phyloP scores from a whole-genome alignment of 352 stramenopile species.

The Phytophthora pluvialis region DNA sequence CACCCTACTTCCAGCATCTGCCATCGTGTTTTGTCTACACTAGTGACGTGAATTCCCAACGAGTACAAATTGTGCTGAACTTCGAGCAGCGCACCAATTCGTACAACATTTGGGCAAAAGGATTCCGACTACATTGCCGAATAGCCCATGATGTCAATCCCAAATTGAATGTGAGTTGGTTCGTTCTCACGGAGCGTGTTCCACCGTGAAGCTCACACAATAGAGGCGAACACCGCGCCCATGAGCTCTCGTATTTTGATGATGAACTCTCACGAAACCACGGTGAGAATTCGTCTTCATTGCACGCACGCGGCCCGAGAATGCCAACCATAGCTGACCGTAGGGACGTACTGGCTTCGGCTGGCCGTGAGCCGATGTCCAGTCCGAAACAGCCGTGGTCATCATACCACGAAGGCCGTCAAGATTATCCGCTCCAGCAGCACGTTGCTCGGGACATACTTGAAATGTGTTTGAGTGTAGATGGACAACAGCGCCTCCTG shows the following conservation, averaged over 20 bases:
- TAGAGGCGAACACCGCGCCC: neutral
- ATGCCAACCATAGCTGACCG: neutral
- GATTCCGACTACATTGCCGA: conserved; percentile 5
- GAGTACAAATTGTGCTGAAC: conserved; percentile 17
- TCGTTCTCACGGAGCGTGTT: neutral
- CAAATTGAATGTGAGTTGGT: neutral
- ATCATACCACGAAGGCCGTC: too few species aligned
- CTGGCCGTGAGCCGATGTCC: neutral
- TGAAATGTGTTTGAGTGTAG: too few species aligned
- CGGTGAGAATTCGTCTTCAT: neutral
- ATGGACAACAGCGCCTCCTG: too few species aligned
- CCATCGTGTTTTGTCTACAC: neutral
- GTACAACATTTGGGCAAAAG: conserved; percentile 17
- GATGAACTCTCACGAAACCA: neutral
- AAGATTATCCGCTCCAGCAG: too few species aligned
- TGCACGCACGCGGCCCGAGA: neutral
- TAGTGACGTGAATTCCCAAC: neutral
- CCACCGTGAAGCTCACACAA: neutral
- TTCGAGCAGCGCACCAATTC: neutral
- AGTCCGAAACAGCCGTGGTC: neutral
- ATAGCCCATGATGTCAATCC: conserved; percentile 19
- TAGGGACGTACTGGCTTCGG: neutral
- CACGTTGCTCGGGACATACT: too few species aligned
- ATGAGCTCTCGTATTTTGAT: conserved; percentile 7
- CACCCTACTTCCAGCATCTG: conserved; percentile 18